A percentile compares a stretch with the other conserved stretches of the same genome.
These are phyloP conservation scores for Leccinum ponderosum DNA, from an alignment of 1,284 basidiomycete genomes.

Conservation along the genomic window DNA sequence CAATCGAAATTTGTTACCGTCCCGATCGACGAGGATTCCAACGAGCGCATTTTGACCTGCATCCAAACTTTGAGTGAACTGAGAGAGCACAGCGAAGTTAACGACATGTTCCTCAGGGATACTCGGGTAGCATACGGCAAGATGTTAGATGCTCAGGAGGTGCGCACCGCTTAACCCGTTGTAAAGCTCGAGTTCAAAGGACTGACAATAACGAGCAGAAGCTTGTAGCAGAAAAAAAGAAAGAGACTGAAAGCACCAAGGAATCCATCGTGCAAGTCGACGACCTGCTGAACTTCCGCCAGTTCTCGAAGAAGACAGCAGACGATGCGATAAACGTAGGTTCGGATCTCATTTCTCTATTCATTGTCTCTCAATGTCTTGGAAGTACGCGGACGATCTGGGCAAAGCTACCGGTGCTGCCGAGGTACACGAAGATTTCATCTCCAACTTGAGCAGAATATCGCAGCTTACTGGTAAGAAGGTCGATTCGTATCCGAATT, in stretches of 20 bases:
- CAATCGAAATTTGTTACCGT: slow-evolving; percentile 94
- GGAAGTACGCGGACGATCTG: slow-evolving; percentile 85
- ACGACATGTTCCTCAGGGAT: slow-evolving; percentile 90
- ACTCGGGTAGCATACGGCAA: slow-evolving; percentile 93
- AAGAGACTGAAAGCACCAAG: slow-evolving; percentile 78
- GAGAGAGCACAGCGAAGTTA: slow-evolving; percentile 59
- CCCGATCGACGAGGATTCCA: slow-evolving; percentile 97
- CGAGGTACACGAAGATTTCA: slow-evolving; percentile 91
- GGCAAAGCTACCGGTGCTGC: slow-evolving; percentile 86
- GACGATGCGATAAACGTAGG: slow-evolving; percentile 82
- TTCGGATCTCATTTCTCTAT: slow-evolving; percentile 7
- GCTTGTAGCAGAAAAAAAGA: slow-evolving; percentile 84
- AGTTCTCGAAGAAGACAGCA: slow-evolving; percentile 89
- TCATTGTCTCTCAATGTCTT: slow-evolving; percentile 8
- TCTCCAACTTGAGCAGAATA: slow-evolving; percentile 94
- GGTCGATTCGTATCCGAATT: background rate
- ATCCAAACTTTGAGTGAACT: slow-evolving; percentile 90
- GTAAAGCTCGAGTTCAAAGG: background rate
- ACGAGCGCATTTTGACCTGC: slow-evolving; percentile 96
- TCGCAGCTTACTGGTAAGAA: slow-evolving; percentile 85
- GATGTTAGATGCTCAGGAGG: slow-evolving; percentile 94
- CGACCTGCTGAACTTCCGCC: slow-evolving; percentile 90
- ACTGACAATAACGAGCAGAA: slow-evolving; percentile 39
- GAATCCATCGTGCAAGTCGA: slow-evolving; percentile 85
- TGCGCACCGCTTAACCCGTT: slow-evolving; percentile 31